phyloP scores from a whole-genome alignment of 257 asterid genomes.

The Catharanthus roseus region DNA sequence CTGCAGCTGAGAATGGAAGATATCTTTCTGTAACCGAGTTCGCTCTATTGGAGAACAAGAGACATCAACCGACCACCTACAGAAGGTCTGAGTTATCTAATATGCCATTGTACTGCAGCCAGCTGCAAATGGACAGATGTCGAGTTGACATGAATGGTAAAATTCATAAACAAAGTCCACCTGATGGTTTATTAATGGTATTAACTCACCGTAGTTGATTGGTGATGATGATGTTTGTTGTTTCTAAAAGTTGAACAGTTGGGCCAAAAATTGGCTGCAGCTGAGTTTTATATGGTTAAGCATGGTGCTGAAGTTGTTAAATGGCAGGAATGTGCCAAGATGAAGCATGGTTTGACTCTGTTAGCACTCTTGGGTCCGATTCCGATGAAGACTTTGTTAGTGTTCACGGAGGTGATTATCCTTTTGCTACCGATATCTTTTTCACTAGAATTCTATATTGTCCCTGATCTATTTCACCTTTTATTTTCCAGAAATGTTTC shows the following conservation, averaged over 20 bases:
- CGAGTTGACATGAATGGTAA: conserved; percentile 34
- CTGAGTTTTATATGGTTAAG: background rate
- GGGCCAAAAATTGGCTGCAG: background rate
- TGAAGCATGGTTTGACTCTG: conserved; percentile 82
- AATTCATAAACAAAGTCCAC: background rate
- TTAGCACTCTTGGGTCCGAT: conserved; percentile 66
- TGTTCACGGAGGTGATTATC: conserved; percentile 50
- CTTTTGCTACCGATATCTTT: background rate
- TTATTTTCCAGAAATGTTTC: conserved; percentile 36
- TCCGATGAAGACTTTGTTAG: conserved; percentile 76
- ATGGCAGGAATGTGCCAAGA: conserved; percentile 46
- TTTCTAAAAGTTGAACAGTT: background rate
- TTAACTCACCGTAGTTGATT: background rate
- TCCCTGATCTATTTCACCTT: background rate
- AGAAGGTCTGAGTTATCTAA: conserved; percentile 29
- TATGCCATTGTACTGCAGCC: conserved; percentile 19
- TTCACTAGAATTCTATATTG: background rate
- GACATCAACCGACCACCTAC: conserved; percentile 17
- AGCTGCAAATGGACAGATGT: conserved; percentile 24
- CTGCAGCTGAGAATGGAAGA: conserved; percentile 18
- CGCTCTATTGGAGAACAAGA: conserved; percentile 19
- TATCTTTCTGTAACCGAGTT: conserved; percentile 30
- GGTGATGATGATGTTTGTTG: background rate
- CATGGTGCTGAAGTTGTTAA: background rate
- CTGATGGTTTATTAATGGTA: background rate